Conservation (phyloP, 148 eudicot species). For the Cornus controversa region DNA sequence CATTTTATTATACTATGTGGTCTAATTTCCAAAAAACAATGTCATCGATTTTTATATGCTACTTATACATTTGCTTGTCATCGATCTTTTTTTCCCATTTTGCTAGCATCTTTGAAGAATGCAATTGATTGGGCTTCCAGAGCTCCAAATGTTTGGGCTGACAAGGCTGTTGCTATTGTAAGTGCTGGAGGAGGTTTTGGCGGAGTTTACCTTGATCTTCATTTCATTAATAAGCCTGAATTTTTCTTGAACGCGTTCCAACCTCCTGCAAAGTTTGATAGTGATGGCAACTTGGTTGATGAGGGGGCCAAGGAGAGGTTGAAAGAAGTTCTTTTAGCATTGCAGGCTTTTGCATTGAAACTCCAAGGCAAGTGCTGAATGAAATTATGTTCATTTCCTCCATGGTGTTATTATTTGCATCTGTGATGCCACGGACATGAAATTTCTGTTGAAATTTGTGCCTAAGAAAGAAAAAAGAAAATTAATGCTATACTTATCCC, state of each 20-base stretch:
- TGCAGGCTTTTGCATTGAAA: constrained; percentile 57
- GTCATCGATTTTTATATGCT: neutral
- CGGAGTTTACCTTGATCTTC: constrained; percentile 77
- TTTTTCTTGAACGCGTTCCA: constrained; percentile 61
- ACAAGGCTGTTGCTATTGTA: constrained; percentile 72
- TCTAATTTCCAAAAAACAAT: too few relatives aligned
- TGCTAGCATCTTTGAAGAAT: constrained; percentile 72
- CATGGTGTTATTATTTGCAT: neutral
- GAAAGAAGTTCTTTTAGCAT: constrained; percentile 49
- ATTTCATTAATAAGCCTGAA: constrained; percentile 88
- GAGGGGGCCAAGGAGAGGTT: constrained; percentile 46
- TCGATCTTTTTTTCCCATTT: neutral
- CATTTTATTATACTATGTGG: too few relatives aligned
- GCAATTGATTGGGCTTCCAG: constrained; percentile 90
- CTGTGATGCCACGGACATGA: neutral
- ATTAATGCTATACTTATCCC: too few relatives aligned
- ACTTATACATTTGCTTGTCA: neutral
- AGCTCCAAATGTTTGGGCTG: constrained; percentile 82
- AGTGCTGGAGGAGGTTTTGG: constrained; percentile 72
- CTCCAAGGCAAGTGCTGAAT: constrained; percentile 35
- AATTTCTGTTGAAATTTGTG: neutral
- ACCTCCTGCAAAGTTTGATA: constrained; percentile 67
- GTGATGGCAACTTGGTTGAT: constrained; percentile 72
- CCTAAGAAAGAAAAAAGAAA: too few relatives aligned
- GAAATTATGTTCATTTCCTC: too few relatives aligned